Conservation (phyloP, 257 asterid species). For the Nicotiana knightiana region DNA sequence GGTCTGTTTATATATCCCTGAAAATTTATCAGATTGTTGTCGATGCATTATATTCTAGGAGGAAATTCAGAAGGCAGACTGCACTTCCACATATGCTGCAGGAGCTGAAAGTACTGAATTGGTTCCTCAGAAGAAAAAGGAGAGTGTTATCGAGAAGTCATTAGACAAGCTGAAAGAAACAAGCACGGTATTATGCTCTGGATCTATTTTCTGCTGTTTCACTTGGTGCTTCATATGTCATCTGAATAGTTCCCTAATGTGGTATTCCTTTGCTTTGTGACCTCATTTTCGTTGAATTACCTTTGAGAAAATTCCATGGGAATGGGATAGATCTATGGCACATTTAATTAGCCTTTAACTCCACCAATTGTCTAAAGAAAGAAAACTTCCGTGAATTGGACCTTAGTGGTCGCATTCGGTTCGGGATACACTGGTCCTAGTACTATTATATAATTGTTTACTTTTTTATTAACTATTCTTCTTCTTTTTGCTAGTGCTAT, state of each 20-base stretch:
- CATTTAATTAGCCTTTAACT: neutral
- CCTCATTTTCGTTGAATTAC: neutral
- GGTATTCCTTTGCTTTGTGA: neutral
- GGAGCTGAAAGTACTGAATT: slow-evolving; percentile 31
- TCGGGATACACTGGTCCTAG: neutral
- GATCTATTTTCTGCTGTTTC: neutral
- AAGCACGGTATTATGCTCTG: slow-evolving; percentile 55
- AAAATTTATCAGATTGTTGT: slow-evolving; percentile 13
- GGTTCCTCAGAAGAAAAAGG: slow-evolving; percentile 62
- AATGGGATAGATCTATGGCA: neutral
- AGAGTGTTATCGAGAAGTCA: slow-evolving; percentile 62
- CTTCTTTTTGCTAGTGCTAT: neutral
- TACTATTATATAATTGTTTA: neutral
- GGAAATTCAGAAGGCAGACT: slow-evolving; percentile 47
- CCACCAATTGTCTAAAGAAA: neutral
- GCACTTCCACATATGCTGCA: slow-evolving; percentile 26
- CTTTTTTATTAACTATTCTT: neutral
- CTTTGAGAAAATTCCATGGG: neutral
- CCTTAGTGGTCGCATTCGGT: neutral
- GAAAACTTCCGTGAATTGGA: neutral
- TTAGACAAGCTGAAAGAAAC: slow-evolving; percentile 87
- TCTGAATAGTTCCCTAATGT: neutral
- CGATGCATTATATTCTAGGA: slow-evolving; percentile 44
- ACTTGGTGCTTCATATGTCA: neutral
- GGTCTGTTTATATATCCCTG: slow-evolving; percentile 2